phyloP scores from a whole-genome alignment of 106 monocot genomes.

The Dioscorea zingiberensis region DNA sequence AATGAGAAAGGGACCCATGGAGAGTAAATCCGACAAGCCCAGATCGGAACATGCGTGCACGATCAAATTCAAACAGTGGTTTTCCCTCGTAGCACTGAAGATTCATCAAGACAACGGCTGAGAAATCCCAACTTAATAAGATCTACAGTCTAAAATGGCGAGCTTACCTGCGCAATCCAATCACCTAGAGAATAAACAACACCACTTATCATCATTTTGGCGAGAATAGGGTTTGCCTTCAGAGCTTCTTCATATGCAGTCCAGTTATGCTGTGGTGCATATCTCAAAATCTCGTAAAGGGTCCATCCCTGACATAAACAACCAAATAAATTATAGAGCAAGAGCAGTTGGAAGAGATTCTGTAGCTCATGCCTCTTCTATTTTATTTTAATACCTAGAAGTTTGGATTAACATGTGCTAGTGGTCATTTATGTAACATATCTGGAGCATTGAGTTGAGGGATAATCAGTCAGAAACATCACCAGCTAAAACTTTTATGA shows the following conservation, averaged over 20 bases:
- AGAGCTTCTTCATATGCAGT: slow-evolving; percentile 90
- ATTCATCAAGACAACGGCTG: slow-evolving; percentile 1
- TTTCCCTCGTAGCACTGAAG: slow-evolving; percentile 97
- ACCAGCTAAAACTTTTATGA: no score
- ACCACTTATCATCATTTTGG: slow-evolving; percentile 99
- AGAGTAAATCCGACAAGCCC: slow-evolving; percentile 85
- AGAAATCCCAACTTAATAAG: background rate
- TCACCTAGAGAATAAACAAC: slow-evolving; percentile 90
- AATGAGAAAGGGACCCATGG: slow-evolving; percentile 96
- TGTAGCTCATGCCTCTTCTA: no score
- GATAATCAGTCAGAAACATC: no score
- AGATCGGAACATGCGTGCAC: slow-evolving; percentile 81
- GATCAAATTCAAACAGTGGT: slow-evolving; percentile 92
- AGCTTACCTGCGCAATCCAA: slow-evolving; percentile 91
- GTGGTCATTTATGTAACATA: no score
- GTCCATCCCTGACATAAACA: slow-evolving; percentile 74
- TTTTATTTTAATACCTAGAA: no score
- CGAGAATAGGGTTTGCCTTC: slow-evolving; percentile 84
- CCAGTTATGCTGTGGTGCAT: slow-evolving; percentile 95
- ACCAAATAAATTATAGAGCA: no score
- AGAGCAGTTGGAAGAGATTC: no score
- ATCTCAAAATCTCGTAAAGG: slow-evolving; percentile 80
- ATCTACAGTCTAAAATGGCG: slow-evolving; percentile 1
- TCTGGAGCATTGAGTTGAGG: no score
- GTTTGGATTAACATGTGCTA: no score